phyloP scores from a whole-genome alignment of 108 stramenopile genomes.

The Cyclostephanos invisitatus region DNA sequence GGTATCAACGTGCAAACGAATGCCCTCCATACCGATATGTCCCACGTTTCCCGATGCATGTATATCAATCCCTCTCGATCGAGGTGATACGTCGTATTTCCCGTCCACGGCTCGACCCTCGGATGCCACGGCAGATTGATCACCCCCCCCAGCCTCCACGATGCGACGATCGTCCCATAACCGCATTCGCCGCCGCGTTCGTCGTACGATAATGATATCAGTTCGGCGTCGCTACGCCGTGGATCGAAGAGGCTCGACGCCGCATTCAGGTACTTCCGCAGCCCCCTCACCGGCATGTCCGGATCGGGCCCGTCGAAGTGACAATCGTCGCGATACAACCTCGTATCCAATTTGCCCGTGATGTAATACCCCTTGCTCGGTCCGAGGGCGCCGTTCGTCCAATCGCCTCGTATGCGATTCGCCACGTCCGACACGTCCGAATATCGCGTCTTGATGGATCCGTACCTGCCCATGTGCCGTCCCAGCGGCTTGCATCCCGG shows the following conservation, averaged over 20 bases:
- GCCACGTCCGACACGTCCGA: constrained; percentile 29
- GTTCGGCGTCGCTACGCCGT: constrained; percentile 52
- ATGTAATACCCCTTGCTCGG: constrained; percentile 79
- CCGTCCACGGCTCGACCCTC: constrained; percentile 57
- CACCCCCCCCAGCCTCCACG: constrained; percentile 59
- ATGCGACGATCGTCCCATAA: constrained; percentile 46
- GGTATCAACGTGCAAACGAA: constrained; percentile 72
- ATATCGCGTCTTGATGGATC: constrained; percentile 36
- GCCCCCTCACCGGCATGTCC: constrained; percentile 85
- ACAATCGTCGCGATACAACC: constrained; percentile 82
- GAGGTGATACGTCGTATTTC: constrained; percentile 70
- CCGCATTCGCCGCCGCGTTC: constrained; percentile 15
- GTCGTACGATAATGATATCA: constrained; percentile 31
- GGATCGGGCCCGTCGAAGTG: constrained; percentile 86
- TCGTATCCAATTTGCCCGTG: constrained; percentile 73
- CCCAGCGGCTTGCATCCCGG: constrained; percentile 50
- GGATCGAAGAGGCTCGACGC: constrained; percentile 78
- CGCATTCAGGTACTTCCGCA: constrained; percentile 79
- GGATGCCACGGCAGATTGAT: constrained; percentile 80
- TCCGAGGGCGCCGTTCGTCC: constrained; percentile 18
- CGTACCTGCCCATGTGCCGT: constrained; percentile 30
- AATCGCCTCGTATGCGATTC: constrained; percentile 24
- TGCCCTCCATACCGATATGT: constrained; percentile 71
- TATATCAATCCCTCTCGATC: constrained; percentile 65
- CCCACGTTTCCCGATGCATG: constrained; percentile 74